Evolutionary conservation across 148 eudicot species (phyloP), one percentile per base, ranked within the genome.

Genomic region (Fagopyrum tataricum): DNA sequence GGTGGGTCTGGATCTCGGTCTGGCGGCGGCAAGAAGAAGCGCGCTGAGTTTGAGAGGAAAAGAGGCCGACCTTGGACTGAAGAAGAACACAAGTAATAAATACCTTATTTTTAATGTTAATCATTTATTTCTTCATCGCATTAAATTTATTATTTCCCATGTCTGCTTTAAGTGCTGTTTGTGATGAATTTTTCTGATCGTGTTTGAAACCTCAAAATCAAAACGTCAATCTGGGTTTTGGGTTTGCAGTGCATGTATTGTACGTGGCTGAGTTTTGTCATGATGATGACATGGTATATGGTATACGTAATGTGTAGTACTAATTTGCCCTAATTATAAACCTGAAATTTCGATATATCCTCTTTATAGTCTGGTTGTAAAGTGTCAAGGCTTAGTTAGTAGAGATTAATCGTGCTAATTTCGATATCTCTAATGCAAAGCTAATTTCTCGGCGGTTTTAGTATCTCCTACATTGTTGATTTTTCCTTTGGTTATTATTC

Each of bases 71-170:
- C 72, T 17, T 70, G 72, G 72, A 70, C 72, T 20, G 72, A 42
- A 70, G 72, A 70, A 42, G 72, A 70, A 15, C 72, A 70, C 72
- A 70, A 31, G 72, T 70, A 20, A 70, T 44, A n/a, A 56, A 56
- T 56, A 5, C 62, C 2, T 56, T 24, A 56, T 56, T 56, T 48
- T 48, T 14, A 48, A 48, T 48, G 37, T 17, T 17, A 48, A 48
- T 48, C 53, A 48, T 48, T 48, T 11, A 31, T 31, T 3, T 48
- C 17, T 48, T 48, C 17, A 31, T 31, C 2, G 37, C 37, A 31
- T 17, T 11, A 48, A 51, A 17, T 51, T 51, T 14, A 51, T 3
- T 51, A 4, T 17, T 47, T 7, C n/a, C 0, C n/a, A n/a, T n/a
- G n/a, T n/a, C n/a, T n/a, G 18, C 56, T 31, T 31, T 31, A 31